phyloP scores from a whole-genome alignment of 2,329 filamentous ascomycete genomes.

The Gyromitra esculenta region DNA sequence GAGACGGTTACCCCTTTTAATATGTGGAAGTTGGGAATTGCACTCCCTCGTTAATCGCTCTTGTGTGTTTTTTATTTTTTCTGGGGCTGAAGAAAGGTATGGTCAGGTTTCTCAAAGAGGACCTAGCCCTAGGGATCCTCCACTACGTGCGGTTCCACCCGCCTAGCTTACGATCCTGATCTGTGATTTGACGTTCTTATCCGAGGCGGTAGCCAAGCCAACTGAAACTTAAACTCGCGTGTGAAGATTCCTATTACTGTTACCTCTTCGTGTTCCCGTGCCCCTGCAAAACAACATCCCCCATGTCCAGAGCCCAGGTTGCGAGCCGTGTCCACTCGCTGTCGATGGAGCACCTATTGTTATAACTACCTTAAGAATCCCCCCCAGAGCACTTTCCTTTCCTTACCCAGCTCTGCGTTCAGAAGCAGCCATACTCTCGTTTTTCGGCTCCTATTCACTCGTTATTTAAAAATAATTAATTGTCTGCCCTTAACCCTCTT shows the following conservation, averaged over 20 bases:
- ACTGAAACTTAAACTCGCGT: conserved; percentile 29
- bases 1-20: not conserved
- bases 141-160: conserved; percentile 4
- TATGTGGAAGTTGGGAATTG: not conserved
- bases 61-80: not conserved
- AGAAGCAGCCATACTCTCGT: conserved; percentile 23
- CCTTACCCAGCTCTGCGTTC: conserved; percentile 21
- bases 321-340: not conserved
- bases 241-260: conserved; percentile 1
- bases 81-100: not conserved
- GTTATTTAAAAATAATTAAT: conserved; percentile 3
- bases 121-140: not conserved
- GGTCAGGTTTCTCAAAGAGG: not conserved
- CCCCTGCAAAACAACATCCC: not conserved
- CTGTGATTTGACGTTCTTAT: conserved; percentile 33
- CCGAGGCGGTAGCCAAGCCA: conserved; percentile 19
- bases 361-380: conserved; percentile 33
- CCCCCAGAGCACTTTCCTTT: conserved; percentile 4
- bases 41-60: not conserved
- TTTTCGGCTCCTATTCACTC: conserved; percentile 28
- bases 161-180: conserved; percentile 12
- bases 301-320: conserved; percentile 3
- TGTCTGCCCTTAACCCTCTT: not conserved
- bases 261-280: conserved; percentile 17
- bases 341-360: not conserved